Evolutionary conservation across 192 early-diverging fungal genomes (phyloP), one percentile per base, ranked within the genome.

Genomic region (Coemansia sp.): DNA sequence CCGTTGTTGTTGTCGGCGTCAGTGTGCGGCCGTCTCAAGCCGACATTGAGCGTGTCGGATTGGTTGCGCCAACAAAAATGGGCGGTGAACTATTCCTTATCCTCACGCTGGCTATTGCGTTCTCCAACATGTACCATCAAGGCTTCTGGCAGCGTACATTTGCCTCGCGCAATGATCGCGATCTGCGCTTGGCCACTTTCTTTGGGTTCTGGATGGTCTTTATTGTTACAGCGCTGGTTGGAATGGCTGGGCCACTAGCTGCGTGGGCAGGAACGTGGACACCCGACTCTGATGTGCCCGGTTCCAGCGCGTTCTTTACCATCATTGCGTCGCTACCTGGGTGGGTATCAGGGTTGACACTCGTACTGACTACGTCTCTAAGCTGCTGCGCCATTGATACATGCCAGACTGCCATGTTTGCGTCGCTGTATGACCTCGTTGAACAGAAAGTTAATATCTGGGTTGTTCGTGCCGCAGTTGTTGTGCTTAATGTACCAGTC

Each of bases 71-170:
- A 32, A 87, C 88, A 64, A 84, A 85, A 48, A 79, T 85, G 76
- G 87, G 87, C 54, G 87, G 84, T 65, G 86, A 88, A 68, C 76
- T 85, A 35, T 73, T 88, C 67, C 83, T 75, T 3, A 86, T 86
- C 43, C 81, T 90, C 58, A 81, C 86, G 5, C 77, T 84, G 55
- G 86, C 89, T 38, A 82, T 89, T 63, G 76, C 72, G 29, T 80
- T 82, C 52, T 75, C 88, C 22, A 84, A 84, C 57, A 79, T 89
- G 70, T 89, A 87, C 68, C 87, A 87, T 41, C 88, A 90, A 67
- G 85, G 82, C 21, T 86, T 87, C 35, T 90, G 89, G 89, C 89
- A 90, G 77, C 84, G 88, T 43, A 86, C 88, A 11, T 90, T 88
- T 84, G 79, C 88, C n/a, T 84, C 89, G 10, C 78, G 77, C 22